A percentile compares a stretch with the other conserved stretches of the same genome.
phyloP scores from a whole-genome alignment of 352 stramenopile genomes.

The Phytophthora foliorum region DNA sequence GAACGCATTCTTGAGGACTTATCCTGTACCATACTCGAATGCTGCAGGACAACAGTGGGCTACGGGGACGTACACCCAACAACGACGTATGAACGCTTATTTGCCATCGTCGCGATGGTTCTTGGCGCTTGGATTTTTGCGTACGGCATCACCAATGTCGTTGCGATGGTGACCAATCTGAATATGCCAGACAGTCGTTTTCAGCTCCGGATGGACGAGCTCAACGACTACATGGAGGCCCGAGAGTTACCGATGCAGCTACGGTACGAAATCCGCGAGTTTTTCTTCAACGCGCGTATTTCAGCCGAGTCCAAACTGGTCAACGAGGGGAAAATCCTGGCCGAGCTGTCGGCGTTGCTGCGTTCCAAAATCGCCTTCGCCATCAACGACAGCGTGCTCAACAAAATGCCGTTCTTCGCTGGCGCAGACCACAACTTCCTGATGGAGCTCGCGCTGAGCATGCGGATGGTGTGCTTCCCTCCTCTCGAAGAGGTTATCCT shows the following conservation, averaged over 20 bases:
- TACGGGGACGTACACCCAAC: slow-evolving; percentile 71
- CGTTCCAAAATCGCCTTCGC: slow-evolving; percentile 84
- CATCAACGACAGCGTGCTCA: slow-evolving; percentile 86
- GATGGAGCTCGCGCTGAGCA: slow-evolving; percentile 84
- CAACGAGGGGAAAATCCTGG: slow-evolving; percentile 78
- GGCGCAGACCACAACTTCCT: slow-evolving; percentile 85
- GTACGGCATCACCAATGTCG: slow-evolving; percentile 85
- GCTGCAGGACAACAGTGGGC: slow-evolving; percentile 71
- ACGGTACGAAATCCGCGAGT: slow-evolving; percentile 84
- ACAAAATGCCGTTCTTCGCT: slow-evolving; percentile 87
- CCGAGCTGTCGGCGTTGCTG: slow-evolving; percentile 73
- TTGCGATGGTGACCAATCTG: slow-evolving; percentile 73
- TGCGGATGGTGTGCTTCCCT: slow-evolving; percentile 87
- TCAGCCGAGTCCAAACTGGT: slow-evolving; percentile 77
- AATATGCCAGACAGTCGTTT: slow-evolving; percentile 73
- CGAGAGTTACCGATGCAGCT: slow-evolving; percentile 77
- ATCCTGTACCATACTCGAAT: background rate
- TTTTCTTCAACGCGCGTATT: slow-evolving; percentile 83
- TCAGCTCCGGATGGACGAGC: slow-evolving; percentile 79
- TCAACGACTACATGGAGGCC: slow-evolving; percentile 88
- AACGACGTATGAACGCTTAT: slow-evolving; percentile 72
- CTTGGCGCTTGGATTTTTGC: slow-evolving; percentile 84
- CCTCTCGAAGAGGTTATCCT: slow-evolving; percentile 84
- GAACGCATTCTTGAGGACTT: background rate
- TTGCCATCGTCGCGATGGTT: slow-evolving; percentile 79